phyloP scores from a whole-genome alignment of 148 eudicot genomes.

The Silene uniflora region DNA sequence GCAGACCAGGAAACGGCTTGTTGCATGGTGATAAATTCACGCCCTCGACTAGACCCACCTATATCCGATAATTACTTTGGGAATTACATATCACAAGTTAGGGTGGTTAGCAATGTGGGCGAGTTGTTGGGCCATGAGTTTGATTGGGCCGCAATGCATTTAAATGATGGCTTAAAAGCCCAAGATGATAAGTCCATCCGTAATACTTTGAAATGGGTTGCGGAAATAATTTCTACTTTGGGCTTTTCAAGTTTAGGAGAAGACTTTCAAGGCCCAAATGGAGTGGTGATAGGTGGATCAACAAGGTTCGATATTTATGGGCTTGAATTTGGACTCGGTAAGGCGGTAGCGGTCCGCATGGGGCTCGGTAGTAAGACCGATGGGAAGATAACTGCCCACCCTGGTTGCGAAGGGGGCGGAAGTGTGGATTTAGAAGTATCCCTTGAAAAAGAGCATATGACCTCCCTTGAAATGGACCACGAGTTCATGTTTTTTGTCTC shows the following conservation, averaged over 20 bases:
- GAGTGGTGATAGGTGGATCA: not conserved
- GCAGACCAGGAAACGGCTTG: conserved; percentile 43
- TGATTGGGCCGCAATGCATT: conserved; percentile 44
- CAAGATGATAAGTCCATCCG: conserved; percentile 26
- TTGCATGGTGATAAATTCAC: conserved; percentile 45
- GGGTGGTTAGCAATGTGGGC: conserved; percentile 18
- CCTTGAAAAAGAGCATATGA: not conserved
- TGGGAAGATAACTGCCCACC: conserved; percentile 18
- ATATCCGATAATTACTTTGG: conserved; percentile 56
- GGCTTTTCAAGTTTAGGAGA: not conserved
- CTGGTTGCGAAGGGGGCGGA: conserved; percentile 8
- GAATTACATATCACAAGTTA: conserved; percentile 40
- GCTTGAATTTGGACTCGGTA: conserved; percentile 16
- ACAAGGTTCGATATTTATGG: conserved; percentile 10
- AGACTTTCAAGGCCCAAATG: not conserved
- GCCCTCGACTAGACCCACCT: conserved; percentile 53
- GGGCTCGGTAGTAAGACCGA: conserved; percentile 6
- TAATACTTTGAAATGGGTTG: not conserved
- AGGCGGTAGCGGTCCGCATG: not conserved
- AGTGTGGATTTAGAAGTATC: conserved; percentile 15
- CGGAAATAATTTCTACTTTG: not conserved
- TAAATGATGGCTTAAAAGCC: conserved; percentile 32
- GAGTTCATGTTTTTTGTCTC: conserved; percentile 15
- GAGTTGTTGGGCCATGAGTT: conserved; percentile 44
- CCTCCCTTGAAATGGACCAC: conserved; percentile 5